phyloP scores from a whole-genome alignment of 495 filamentous ascomycete genomes.

The Hyaloscypha variabilis region DNA sequence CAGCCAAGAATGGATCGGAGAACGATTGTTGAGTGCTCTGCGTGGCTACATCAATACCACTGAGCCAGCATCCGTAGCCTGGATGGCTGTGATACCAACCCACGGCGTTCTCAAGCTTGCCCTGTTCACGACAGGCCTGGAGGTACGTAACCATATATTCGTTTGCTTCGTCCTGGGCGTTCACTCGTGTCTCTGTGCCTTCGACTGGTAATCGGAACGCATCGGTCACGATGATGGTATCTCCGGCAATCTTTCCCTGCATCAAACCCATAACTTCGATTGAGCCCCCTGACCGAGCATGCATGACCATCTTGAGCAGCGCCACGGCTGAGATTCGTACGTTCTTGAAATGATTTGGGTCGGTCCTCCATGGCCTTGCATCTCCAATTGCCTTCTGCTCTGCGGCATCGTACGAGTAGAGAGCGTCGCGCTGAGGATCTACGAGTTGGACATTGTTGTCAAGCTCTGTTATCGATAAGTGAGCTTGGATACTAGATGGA shows the following conservation, averaged over 20 bases:
- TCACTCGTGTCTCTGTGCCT: constrained; percentile 96
- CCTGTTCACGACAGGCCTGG: constrained; percentile 70
- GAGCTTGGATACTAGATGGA: constrained; percentile 10
- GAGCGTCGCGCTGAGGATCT: constrained; percentile 83
- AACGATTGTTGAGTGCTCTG: constrained; percentile 81
- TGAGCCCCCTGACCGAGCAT: constrained; percentile 87
- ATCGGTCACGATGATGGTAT: constrained; percentile 91
- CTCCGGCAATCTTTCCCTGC: constrained; percentile 88
- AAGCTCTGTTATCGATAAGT: constrained; percentile 64
- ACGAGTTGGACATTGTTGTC: constrained; percentile 84
- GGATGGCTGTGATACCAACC: constrained; percentile 99
- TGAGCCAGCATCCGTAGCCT: constrained; percentile 98
- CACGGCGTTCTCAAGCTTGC: constrained; percentile 85
- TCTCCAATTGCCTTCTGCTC: constrained; percentile 63
- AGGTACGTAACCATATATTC: constrained; percentile 95
- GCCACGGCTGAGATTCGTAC: constrained; percentile 93
- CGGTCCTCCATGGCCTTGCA: constrained; percentile 75
- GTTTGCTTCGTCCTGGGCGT: constrained; percentile 91
- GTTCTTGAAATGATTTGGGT: constrained; percentile 88
- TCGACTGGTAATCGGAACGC: constrained; percentile 94
- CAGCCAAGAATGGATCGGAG: constrained; percentile 88
- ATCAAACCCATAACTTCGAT: constrained; percentile 98
- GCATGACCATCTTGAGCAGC: constrained; percentile 99
- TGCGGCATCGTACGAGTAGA: constrained; percentile 76
- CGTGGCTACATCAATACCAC: constrained; percentile 91